Evolutionary conservation across 805 yeast genomes (phyloP).

Genomic region (Ogataea chonburiensis): DNA sequence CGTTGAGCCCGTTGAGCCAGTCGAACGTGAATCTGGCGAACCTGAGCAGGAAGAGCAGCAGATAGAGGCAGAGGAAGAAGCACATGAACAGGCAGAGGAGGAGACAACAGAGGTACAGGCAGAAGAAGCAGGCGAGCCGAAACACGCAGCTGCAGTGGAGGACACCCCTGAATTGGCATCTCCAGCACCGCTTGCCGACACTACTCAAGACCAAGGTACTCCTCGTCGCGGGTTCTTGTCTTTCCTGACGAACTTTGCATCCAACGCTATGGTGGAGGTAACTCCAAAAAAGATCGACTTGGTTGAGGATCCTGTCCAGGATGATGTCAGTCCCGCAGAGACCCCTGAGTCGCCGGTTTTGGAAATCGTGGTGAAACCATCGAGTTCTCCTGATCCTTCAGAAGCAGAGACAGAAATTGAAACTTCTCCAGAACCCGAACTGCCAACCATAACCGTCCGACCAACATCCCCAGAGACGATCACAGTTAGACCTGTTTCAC

Average conservation of each 20-base stretch:
- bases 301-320: background rate
- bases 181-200: background rate
- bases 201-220: background rate
- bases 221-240: conserved; percentile 5
- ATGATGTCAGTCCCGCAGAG: too few species aligned
- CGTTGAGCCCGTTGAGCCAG: background rate
- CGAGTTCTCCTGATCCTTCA: conserved; percentile 3
- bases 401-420: conserved; percentile 3
- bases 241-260: conserved; percentile 1
- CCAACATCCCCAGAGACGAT: background rate
- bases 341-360: too few species aligned
- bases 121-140: background rate
- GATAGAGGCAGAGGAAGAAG: background rate
- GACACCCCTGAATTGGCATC: background rate
- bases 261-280: conserved; percentile 1
- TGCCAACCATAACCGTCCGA: background rate
- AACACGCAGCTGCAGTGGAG: too few species aligned
- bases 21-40: background rate
- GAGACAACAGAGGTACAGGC: background rate
- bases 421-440: background rate
- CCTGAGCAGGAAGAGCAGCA: conserved; percentile 1
- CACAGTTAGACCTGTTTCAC: background rate
- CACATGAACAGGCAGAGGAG: background rate
- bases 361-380: conserved; percentile 5
- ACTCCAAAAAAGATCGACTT: conserved; percentile 1